phyloP scores from a whole-genome alignment of 2,329 filamentous ascomycete species.

The Colletotrichum eleusines region DNA sequence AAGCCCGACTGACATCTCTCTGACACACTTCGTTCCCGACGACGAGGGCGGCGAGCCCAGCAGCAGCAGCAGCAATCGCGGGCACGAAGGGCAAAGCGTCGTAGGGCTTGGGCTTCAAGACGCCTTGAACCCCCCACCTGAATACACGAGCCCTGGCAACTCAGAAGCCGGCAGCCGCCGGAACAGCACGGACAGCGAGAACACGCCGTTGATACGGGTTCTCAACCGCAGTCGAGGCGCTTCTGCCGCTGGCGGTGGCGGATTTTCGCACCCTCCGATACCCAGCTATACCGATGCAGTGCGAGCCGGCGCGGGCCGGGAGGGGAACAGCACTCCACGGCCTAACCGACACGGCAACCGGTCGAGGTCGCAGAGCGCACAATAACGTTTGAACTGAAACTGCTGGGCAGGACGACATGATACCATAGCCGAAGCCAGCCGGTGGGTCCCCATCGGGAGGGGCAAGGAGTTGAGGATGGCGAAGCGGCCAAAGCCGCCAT shows the following conservation, averaged over 20 bases:
- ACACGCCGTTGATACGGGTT: conserved; percentile 63
- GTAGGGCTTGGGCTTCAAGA: conserved; percentile 65
- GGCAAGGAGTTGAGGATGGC: conserved; percentile 24
- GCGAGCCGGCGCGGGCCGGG: conserved; percentile 62
- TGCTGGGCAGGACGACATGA: conserved; percentile 41
- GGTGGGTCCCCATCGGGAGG: neutral
- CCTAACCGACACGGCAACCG: conserved; percentile 36
- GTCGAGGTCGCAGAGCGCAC: conserved; percentile 42
- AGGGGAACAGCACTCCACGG: conserved; percentile 55
- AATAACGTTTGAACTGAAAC: conserved; percentile 35
- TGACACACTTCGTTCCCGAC: conserved; percentile 82
- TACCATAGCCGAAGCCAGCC: conserved; percentile 26
- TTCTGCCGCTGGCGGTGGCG: conserved; percentile 58
- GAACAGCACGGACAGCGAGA: conserved; percentile 69
- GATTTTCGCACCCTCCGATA: conserved; percentile 72
- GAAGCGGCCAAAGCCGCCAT: conserved; percentile 28
- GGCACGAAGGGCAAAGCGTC: conserved; percentile 48
- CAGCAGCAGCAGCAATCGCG: conserved; percentile 46
- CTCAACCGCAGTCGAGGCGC: conserved; percentile 64
- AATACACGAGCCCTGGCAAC: conserved; percentile 75
- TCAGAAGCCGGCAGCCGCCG: conserved; percentile 68
- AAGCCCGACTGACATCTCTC: conserved; percentile 94
- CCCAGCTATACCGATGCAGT: conserved; percentile 86
- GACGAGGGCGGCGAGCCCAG: conserved; percentile 78
- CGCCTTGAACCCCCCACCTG: conserved; percentile 74